These are phyloP conservation scores for Lathyrus sativus DNA, from an alignment of 306 rosid genomes.

Conservation along the genomic window DNA sequence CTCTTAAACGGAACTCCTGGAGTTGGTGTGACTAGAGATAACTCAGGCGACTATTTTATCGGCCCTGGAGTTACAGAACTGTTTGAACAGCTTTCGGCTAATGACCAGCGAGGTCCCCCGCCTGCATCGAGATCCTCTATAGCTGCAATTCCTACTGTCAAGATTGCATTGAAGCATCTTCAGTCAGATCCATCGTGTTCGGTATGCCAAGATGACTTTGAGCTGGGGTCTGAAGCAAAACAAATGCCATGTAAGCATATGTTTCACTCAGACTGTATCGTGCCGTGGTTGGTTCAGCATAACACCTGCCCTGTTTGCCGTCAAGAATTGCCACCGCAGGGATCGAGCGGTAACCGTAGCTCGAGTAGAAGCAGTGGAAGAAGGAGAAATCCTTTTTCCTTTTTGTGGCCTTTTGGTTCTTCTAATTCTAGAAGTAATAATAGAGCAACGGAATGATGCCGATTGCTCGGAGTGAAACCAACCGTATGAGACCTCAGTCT, in stretches of 20 bases:
- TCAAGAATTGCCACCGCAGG: conserved; percentile 64
- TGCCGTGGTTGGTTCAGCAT: conserved; percentile 78
- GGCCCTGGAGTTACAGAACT: conserved; percentile 85
- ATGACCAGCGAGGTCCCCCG: conserved; percentile 68
- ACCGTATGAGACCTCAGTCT: conserved; percentile 21
- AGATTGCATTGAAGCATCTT: conserved; percentile 61
- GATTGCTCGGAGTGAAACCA: conserved; percentile 39
- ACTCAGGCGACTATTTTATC: conserved; percentile 67
- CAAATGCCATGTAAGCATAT: conserved; percentile 76
- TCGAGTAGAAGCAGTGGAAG: conserved; percentile 40
- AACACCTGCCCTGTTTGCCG: conserved; percentile 85
- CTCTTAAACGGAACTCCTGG: conserved; percentile 69
- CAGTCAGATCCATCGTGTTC: conserved; percentile 73
- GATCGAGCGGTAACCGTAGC: conserved; percentile 43
- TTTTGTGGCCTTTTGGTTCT: conserved; percentile 72
- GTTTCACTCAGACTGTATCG: conserved; percentile 69
- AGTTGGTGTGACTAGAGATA: conserved; percentile 58
- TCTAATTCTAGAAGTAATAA: conserved; percentile 50
- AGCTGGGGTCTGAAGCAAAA: conserved; percentile 69
- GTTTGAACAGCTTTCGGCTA: conserved; percentile 71
- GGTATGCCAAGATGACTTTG: conserved; percentile 69
- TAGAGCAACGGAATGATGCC: conserved; percentile 39
- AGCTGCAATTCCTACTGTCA: conserved; percentile 71
- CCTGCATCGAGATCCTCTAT: conserved; percentile 66
- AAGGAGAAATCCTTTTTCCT: conserved; percentile 57